Evolutionary conservation across 306 rosid species (phyloP), one percentile per base, ranked within the genome.

Genomic region (Lathyrus sativus): DNA sequence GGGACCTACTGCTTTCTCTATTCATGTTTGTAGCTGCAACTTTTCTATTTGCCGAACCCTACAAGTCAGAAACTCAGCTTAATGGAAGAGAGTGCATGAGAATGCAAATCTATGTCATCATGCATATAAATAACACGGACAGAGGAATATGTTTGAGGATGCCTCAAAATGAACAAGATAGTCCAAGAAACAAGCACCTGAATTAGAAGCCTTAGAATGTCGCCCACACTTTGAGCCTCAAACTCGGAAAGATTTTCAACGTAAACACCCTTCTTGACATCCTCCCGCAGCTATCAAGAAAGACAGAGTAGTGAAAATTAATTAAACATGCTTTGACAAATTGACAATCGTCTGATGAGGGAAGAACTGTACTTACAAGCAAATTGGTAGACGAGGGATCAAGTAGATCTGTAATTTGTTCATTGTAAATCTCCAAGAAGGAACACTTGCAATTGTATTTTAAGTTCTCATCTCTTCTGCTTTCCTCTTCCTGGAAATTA

Each of bases 11-110:
- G 82, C 99, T 93, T 69, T 93, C 99, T 82, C 99, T 85, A 61
- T 93, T 93, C 99, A 93, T 93, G 58, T 93, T 93, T 50, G 99
- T 93, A 35, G 97, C 89, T 49, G 99, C 99, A 75, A 93, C 99
- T 82, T 85, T 93, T 78, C 99, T 82, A 85, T 93, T 93, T 78
- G 93, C 85, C 68, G 97, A 88, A 51, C 99, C 99, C 99, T 93
- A 61, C 38, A 82, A 14, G 59, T 71, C 71, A 73, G 19, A 76
- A 71, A 80, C 68, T 54, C 72, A 35, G 51, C 63, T 82, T 58
- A 73, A 65, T 73, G 76, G 65, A 72, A 50, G 57, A 73, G 67
- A 57, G 49, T 64, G 55, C 53, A 72, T 44, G 22, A 38, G 24
- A 45, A 61, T 28, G 55, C 38, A 74, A 41, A 74, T 60, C 39